Percentiles rank a stretch among this genome's conserved stretches.
phyloP scores from a whole-genome alignment of 768 basidiomycete genomes.

The Leccinum sublutescens region DNA sequence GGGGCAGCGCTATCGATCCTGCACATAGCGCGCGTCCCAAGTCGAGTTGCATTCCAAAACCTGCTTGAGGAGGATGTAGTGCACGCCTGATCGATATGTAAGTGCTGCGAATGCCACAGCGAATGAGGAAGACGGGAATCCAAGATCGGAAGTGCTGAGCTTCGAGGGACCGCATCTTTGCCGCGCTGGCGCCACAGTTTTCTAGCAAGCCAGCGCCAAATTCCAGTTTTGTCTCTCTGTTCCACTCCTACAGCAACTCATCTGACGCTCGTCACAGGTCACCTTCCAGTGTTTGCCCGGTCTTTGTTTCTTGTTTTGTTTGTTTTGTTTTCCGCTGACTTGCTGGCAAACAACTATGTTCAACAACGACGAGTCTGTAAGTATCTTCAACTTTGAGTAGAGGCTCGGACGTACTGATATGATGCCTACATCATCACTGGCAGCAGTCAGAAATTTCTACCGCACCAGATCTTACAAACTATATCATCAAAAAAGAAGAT shows the following conservation, averaged over 20 bases:
- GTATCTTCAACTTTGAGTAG: too few relatives aligned
- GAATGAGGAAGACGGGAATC: slow-evolving; percentile 40
- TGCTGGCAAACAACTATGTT: not conserved
- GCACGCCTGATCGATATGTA: slow-evolving; percentile 57
- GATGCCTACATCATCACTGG: not conserved
- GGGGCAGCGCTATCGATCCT: too few relatives aligned
- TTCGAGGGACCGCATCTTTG: too few relatives aligned
- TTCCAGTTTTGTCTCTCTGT: too few relatives aligned
- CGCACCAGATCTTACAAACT: not conserved
- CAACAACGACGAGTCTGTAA: not conserved
- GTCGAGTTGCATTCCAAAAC: slow-evolving; percentile 30
- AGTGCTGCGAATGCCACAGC: slow-evolving; percentile 59
- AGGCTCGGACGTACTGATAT: not conserved
- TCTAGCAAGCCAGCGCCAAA: too few relatives aligned
- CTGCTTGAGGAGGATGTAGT: slow-evolving; percentile 77
- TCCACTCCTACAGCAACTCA: too few relatives aligned
- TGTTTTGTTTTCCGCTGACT: not conserved
- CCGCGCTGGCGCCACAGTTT: too few relatives aligned
- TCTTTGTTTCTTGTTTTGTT: not conserved
- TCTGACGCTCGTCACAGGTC: too few relatives aligned
- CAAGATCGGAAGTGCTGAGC: too few relatives aligned
- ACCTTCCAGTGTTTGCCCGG: not conserved
- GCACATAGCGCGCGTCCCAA: slow-evolving; percentile 42
- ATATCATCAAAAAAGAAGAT: not conserved
- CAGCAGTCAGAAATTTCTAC: not conserved